phyloP scores from a whole-genome alignment of 225 moss, liverwort and hornwort species.

The Neckera pumila region DNA sequence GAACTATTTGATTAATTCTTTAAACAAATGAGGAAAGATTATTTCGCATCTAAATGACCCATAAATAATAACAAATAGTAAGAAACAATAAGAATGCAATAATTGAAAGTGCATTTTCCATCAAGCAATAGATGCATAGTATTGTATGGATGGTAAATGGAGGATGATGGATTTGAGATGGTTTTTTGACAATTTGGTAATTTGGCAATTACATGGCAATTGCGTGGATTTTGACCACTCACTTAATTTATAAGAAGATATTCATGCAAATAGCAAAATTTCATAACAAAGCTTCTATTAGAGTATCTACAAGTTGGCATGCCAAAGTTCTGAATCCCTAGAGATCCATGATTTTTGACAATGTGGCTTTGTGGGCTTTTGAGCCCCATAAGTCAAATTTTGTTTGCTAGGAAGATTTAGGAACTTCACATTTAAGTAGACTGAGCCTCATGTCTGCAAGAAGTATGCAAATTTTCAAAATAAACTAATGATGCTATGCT shows the following conservation, averaged over 20 bases:
- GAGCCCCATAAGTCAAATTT: too few relatives aligned
- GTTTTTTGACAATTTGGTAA: neutral
- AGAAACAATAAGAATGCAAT: neutral
- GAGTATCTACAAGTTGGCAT: too few relatives aligned
- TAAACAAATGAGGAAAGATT: neutral
- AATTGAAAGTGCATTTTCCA: neutral
- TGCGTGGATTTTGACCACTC: too few relatives aligned
- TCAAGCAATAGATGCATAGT: neutral
- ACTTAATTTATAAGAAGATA: too few relatives aligned
- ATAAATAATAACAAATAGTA: neutral
- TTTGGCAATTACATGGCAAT: neutral
- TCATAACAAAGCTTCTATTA: too few relatives aligned
- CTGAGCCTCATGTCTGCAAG: neutral
- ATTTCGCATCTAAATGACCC: neutral
- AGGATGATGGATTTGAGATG: neutral
- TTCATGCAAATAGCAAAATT: too few relatives aligned
- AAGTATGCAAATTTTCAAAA: neutral
- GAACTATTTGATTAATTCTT: neutral
- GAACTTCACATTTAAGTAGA: too few relatives aligned
- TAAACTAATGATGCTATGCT: neutral
- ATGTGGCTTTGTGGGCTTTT: too few relatives aligned
- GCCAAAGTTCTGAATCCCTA: too few relatives aligned
- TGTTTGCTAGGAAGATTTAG: too few relatives aligned
- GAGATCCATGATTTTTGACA: too few relatives aligned
- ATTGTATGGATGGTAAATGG: neutral